Base-by-base conservation (phyloP, 495 filamentous ascomycete species). In the Daldinia grandis region DNA sequence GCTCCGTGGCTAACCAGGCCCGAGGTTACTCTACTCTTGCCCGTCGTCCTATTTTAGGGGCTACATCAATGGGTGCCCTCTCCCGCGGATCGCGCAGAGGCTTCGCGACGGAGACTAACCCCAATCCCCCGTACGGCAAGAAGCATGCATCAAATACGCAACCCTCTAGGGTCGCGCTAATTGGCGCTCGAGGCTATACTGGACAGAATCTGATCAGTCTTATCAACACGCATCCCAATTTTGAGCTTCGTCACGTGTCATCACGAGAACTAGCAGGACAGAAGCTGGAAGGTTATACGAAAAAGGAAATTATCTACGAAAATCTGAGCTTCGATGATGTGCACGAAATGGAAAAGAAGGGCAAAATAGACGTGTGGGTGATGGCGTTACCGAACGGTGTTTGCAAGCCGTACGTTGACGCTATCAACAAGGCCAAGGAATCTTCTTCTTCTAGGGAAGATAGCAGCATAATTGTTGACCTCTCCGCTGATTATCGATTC, bases 381-480 rank as follows among this genome's bases (percentile, higher is more conserved):
- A 97, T 98, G 93, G 95, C 95, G 38, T 87, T 99, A 28, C 95
- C 95, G 12, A 99, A 99, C 74, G 95, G 95, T 55, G 93, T 99
- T 62, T 97, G 94, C 86, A 93, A 95, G 82, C 95, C 95, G 2
- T 99, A 92, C 74, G 93, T 98, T 14, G 94, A 98, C 68, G 95
- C 95, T 28, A 88, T 99, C 51, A 87, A 95, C 74, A 88, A 91
- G 78, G 88, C 87, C 37, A 86, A 87, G 57, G 81, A 81, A 69
- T 78, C 71, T 3, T 78, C 80, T 3, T 78, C 80, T 14, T 53
- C 59, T 12, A 68, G 53, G 14, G 84, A 86, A 65, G 85, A 89
- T 65, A 90, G 91, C 71, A 93, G 91, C 69, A 84, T 98, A 33
- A 93, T 99, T 72, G 85, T 99, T 61, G 95, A 99, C 79, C 86